Evolutionary conservation across 352 stramenopile genomes (phyloP).

Genomic region (Pythium sp.): DNA sequence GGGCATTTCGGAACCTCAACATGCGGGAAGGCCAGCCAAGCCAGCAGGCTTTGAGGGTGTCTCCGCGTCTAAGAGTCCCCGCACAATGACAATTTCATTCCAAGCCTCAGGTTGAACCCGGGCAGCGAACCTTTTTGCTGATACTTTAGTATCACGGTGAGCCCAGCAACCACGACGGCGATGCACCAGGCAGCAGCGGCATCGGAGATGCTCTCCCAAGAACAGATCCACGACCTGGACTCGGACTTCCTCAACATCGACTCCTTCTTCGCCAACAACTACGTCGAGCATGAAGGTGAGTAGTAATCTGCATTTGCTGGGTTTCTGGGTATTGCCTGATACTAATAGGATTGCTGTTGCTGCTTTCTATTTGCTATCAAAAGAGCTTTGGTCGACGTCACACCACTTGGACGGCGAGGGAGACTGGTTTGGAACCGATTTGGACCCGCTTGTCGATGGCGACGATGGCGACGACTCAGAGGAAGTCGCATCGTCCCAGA

Average conservation of each 20-base stretch:
- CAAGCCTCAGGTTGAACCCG: background rate
- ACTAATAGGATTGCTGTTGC: background rate
- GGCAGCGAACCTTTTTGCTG: background rate
- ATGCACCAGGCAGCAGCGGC: conserved; percentile 2
- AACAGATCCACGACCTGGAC: conserved; percentile 25
- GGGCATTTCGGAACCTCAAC: conserved; percentile 1
- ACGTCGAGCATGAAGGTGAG: conserved; percentile 25
- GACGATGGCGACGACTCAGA: background rate
- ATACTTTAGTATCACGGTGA: background rate
- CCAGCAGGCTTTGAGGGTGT: background rate
- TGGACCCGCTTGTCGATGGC: conserved; percentile 8
- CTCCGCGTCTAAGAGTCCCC: background rate
- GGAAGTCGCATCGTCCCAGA: background rate
- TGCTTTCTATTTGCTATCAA: background rate
- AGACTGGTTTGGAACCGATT: conserved; percentile 7
- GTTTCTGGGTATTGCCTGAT: background rate
- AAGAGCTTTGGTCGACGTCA: conserved; percentile 23
- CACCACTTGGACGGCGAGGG: conserved; percentile 12
- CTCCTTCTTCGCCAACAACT: conserved; percentile 26
- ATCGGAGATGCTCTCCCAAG: conserved; percentile 24
- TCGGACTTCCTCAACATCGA: conserved; percentile 35
- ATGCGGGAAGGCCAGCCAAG: background rate
- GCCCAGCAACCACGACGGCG: conserved; percentile 8
- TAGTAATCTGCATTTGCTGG: background rate
- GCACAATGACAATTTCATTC: conserved; percentile 13